Conservation (phyloP, 164 flowering plant species). For the Kalanchoe fedtschenkoi region DNA sequence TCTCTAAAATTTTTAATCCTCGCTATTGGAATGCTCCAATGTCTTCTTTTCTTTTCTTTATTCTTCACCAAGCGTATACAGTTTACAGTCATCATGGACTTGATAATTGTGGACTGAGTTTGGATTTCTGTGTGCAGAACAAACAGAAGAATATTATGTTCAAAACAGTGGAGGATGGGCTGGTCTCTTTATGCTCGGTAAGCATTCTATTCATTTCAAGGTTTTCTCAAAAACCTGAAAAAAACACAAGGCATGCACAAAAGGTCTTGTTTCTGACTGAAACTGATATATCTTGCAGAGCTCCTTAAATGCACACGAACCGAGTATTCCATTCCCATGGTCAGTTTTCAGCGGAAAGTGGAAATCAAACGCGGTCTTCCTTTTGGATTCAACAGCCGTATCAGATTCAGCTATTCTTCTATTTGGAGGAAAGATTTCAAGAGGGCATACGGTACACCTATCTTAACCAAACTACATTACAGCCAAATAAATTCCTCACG, state of each 20-base stretch:
- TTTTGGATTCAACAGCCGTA: not conserved
- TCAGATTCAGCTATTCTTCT: conserved; percentile 2
- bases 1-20: too few relatives aligned
- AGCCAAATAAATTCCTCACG: not conserved
- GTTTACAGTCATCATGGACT: not conserved
- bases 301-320: conserved; percentile 2
- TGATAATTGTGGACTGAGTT: not conserved
- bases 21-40: too few relatives aligned
- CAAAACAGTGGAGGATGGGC: conserved; percentile 98
- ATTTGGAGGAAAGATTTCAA: not conserved
- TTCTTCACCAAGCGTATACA: not conserved
- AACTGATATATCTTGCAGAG: not conserved
- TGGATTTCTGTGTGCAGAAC: conserved; percentile 36
- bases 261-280: too few relatives aligned
- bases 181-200: conserved; percentile 71
- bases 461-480: not conserved
- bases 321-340: not conserved
- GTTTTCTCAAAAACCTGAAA: not conserved
- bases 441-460: not conserved
- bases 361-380: not conserved
- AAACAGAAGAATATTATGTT: conserved; percentile 63
- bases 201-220: conserved; percentile 15
- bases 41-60: not conserved
- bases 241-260: too few relatives aligned
- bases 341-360: conserved; percentile 3